A percentile compares a stretch with the other conserved stretches of the same genome.
These are phyloP conservation scores for Fonsecaea pugnacius DNA, from an alignment of 2,329 filamentous ascomycete genomes.

Conservation along the genomic window DNA sequence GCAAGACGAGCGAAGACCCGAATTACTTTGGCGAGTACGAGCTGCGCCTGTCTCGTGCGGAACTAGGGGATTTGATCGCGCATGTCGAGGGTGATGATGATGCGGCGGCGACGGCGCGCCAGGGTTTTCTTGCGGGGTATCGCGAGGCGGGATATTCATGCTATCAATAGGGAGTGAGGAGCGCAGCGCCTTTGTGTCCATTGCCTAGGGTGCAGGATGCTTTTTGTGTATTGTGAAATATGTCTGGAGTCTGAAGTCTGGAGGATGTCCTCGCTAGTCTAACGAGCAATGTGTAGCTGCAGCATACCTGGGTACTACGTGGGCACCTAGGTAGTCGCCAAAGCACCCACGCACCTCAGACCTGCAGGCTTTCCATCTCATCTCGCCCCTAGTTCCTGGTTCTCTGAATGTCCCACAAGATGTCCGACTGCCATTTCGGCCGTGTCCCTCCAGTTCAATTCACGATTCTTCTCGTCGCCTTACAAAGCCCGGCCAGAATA, in stretches of 20 bases:
- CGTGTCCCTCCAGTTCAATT: not conserved
- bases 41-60: constrained; percentile 46
- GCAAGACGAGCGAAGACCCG: constrained; percentile 52
- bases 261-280: no score
- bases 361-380: not conserved
- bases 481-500: not conserved
- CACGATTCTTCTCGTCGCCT: not conserved
- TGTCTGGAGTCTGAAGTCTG: no score
- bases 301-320: no score
- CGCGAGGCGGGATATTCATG: constrained; percentile 45
- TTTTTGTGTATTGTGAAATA: no score
- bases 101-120: not conserved
- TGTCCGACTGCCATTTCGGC: not conserved
- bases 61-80: constrained; percentile 29
- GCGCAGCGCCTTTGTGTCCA: no score
- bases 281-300: not conserved
- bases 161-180: not conserved
- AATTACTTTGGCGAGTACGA: constrained; percentile 74
- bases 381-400: not conserved
- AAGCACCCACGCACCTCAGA: no score
- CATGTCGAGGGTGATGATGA: not conserved
- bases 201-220: no score
- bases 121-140: constrained; percentile 39
- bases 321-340: no score
- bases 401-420: not conserved